A percentile compares a stretch with the other conserved stretches of the same genome.
These are phyloP conservation scores for Wickerhamiella occidentalis DNA, from an alignment of 805 yeast species.

Conservation along the genomic window DNA sequence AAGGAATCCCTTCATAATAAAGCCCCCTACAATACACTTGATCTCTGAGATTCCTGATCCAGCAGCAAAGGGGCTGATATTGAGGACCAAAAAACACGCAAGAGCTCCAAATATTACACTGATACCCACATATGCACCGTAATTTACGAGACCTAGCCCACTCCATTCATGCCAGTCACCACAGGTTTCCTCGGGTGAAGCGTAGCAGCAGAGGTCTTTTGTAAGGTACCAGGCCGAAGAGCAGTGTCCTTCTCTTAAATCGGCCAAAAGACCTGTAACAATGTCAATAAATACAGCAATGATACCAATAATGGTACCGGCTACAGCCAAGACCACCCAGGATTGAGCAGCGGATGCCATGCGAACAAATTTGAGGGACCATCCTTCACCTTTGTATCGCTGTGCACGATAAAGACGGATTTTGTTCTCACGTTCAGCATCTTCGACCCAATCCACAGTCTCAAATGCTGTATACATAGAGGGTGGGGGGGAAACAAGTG, in stretches of 20 bases:
- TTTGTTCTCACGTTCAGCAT: slow-evolving; percentile 30
- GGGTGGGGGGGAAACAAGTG: not conserved
- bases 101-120: slow-evolving; percentile 50
- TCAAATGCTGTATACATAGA: slow-evolving; percentile 25
- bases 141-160: slow-evolving; percentile 32
- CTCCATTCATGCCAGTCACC: slow-evolving; percentile 63
- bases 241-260: slow-evolving; percentile 71
- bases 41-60: slow-evolving; percentile 97
- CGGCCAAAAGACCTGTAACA: slow-evolving; percentile 76
- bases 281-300: slow-evolving; percentile 76
- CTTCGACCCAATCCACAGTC: slow-evolving; percentile 50
- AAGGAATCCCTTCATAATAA: slow-evolving; percentile 63
- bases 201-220: slow-evolving; percentile 74
- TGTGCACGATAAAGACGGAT: slow-evolving; percentile 18
- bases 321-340: slow-evolving; percentile 63
- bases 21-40: slow-evolving; percentile 88
- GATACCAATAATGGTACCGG: slow-evolving; percentile 67
- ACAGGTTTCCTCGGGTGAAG: slow-evolving; percentile 37
- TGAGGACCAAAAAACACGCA: slow-evolving; percentile 58
- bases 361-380: slow-evolving; percentile 14
- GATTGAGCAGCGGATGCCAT: slow-evolving; percentile 33
- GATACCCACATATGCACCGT: slow-evolving; percentile 43
- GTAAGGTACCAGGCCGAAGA: slow-evolving; percentile 54
- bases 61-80: slow-evolving; percentile 79
- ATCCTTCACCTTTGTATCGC: slow-evolving; percentile 13